phyloP scores from a whole-genome alignment of 2,329 filamentous ascomycete species.

The Colletotrichum caudatum region DNA sequence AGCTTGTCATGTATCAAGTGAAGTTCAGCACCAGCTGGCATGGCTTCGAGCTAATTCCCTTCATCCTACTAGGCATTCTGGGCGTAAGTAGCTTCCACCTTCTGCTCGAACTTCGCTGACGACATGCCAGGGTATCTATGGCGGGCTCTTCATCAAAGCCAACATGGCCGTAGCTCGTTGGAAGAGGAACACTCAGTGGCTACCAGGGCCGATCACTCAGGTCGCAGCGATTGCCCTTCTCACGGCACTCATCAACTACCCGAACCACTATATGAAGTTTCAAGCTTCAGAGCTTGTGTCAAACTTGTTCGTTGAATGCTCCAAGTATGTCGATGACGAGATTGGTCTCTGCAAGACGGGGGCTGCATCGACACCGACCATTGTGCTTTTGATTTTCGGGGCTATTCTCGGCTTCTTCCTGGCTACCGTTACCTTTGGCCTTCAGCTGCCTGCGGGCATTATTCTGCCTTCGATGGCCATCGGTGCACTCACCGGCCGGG shows the following conservation, averaged over 20 bases:
- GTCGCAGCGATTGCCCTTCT: slow-evolving; percentile 83
- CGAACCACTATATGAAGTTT: slow-evolving; percentile 95
- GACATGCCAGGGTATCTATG: slow-evolving; percentile 78
- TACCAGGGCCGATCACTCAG: slow-evolving; percentile 81
- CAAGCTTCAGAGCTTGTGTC: slow-evolving; percentile 93
- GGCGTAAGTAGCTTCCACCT: slow-evolving; percentile 61
- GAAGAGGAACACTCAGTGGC: slow-evolving; percentile 75
- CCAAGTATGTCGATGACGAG: slow-evolving; percentile 82
- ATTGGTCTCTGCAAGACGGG: slow-evolving; percentile 92
- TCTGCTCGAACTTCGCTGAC: slow-evolving; percentile 36
- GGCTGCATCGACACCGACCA: slow-evolving; percentile 82
- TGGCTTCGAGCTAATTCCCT: slow-evolving; percentile 92
- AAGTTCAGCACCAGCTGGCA: slow-evolving; percentile 94
- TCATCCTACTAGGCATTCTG: slow-evolving; percentile 85
- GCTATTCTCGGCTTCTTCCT: slow-evolving; percentile 87
- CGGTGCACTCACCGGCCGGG: slow-evolving; percentile 89
- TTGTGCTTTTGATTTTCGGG: slow-evolving; percentile 85
- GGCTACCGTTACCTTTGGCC: slow-evolving; percentile 88
- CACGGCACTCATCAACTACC: slow-evolving; percentile 92
- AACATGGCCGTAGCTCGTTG: slow-evolving; percentile 90
- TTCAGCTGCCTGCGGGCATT: slow-evolving; percentile 95
- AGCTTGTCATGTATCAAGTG: slow-evolving; percentile 95
- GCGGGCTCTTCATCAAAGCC: slow-evolving; percentile 91
- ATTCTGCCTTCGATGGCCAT: slow-evolving; percentile 97
- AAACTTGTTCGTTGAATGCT: slow-evolving; percentile 91